A percentile compares a stretch with the other conserved stretches of the same genome.
Evolutionary conservation across 192 early-diverging fungal species (phyloP).

Genomic region (Bifiguratus adelaidae): DNA sequence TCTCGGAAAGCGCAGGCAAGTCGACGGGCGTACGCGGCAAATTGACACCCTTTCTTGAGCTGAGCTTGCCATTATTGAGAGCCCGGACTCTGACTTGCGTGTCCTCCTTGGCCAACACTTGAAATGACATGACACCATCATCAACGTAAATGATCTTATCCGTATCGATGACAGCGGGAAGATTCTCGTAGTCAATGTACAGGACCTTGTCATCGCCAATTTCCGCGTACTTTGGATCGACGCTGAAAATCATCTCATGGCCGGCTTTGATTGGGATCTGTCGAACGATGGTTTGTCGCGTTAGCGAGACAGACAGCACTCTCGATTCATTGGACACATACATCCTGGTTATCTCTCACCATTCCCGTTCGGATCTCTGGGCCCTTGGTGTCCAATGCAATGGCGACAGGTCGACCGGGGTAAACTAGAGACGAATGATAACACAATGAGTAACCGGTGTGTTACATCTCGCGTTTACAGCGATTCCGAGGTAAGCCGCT

Average conservation of each 20-base stretch:
- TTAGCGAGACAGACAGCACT: not conserved
- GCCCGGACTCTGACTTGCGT: constrained; percentile 57
- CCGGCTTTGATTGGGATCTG: constrained; percentile 53
- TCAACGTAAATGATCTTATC: constrained; percentile 82
- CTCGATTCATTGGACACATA: constrained; percentile 13
- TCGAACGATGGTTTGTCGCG: not conserved
- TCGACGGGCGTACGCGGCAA: constrained; percentile 85
- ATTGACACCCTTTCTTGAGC: constrained; percentile 94
- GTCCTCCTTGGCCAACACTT: constrained; percentile 64
- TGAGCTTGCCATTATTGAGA: constrained; percentile 78
- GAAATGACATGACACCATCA: constrained; percentile 93
- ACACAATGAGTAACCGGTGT: constrained; percentile 27
- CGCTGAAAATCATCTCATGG: constrained; percentile 71
- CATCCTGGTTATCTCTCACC: constrained; percentile 61
- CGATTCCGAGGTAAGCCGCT: constrained; percentile 9
- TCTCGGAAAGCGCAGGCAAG: constrained; percentile 90
- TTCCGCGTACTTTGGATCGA: constrained; percentile 48
- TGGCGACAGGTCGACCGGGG: constrained; percentile 49
- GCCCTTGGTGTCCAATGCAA: constrained; percentile 80
- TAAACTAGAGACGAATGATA: constrained; percentile 9
- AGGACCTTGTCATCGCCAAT: constrained; percentile 52
- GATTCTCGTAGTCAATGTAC: constrained; percentile 75
- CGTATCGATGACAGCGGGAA: constrained; percentile 61
- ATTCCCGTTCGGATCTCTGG: constrained; percentile 83
- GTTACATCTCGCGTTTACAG: no score